Evolutionary conservation across 2,329 filamentous ascomycete species (phyloP), one percentile per base, ranked within the genome.

Genomic region (Hypoxylon sp.): DNA sequence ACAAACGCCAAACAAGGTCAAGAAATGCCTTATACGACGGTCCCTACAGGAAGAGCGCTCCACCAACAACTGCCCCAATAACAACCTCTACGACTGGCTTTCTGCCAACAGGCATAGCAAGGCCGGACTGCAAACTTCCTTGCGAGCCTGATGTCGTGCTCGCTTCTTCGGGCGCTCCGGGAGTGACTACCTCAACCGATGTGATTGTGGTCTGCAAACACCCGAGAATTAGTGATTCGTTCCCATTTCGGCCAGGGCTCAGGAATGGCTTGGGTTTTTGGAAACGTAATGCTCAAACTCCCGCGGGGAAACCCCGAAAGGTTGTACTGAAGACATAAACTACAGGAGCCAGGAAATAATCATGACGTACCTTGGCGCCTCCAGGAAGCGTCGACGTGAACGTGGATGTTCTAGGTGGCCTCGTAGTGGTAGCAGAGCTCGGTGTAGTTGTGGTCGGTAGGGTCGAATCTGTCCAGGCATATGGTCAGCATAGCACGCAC

Each of bases 381-480:
- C 72, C 75, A 1, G 77, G 74, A 1, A 77, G 71, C 2, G 77
- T 79, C 14, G 74, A 76, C 6, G 72, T 75, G 35, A 73, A 77
- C 2, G 73, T 78, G n/a, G 75, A 76, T 8, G 76, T 78, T 29
- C 51, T 74, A 13, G 56, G 68, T 59, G 39, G 64, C 46, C 29
- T 55, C 4, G 65, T 71, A 31, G 71, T 60, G 13, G 53, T 70
- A 14, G 44, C 70, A 11, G 66, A n/a, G 19, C 51, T 60, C 10
- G 70, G 44, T 0, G 61, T 47, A 10, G 64, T 74, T 50, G 74
- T 52, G 17, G 71, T 71, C 29, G 65, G 51, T 9, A 67, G 37
- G 46, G 73, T 75, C 10, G 72, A 68, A 14, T 50, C 73, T 73
- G 31, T n/a, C n/a, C n/a, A n/a, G 9, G 26, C 5, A 47, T 9